phyloP scores from a whole-genome alignment of 257 asterid species.

The Jacaranda mimosifolia region DNA sequence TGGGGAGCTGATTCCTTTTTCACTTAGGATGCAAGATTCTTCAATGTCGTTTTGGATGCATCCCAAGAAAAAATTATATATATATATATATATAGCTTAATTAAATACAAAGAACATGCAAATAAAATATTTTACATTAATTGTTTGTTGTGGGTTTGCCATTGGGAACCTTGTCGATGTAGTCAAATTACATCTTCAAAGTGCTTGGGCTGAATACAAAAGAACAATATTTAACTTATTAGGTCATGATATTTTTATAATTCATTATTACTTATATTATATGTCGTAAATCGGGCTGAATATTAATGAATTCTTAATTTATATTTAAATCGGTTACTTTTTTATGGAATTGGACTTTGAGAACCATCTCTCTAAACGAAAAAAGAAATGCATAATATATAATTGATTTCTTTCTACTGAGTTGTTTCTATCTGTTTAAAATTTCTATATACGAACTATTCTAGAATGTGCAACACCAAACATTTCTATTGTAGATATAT shows the following conservation, averaged over 20 bases:
- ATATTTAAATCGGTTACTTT: too few relatives aligned
- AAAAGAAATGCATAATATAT: too few relatives aligned
- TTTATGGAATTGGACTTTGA: too few relatives aligned
- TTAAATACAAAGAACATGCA: slow-evolving; percentile 13
- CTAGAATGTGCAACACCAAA: too few relatives aligned
- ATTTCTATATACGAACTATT: too few relatives aligned
- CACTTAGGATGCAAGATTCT: slow-evolving; percentile 2
- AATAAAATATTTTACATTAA: background rate
- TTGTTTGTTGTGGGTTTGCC: slow-evolving; percentile 22
- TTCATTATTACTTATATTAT: background rate
- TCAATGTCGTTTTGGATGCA: background rate
- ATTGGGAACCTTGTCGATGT: slow-evolving; percentile 41
- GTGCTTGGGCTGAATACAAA: slow-evolving; percentile 9
- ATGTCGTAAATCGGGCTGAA: too few relatives aligned
- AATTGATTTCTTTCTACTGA: too few relatives aligned
- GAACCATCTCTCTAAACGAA: too few relatives aligned
- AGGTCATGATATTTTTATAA: background rate
- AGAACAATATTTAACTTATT: background rate
- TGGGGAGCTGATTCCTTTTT: background rate
- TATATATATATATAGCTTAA: background rate
- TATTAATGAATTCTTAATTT: too few relatives aligned
- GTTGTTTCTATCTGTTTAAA: too few relatives aligned
- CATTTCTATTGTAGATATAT: too few relatives aligned
- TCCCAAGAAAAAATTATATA: background rate
- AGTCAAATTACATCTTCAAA: slow-evolving; percentile 38